phyloP scores from a whole-genome alignment of 352 stramenopile genomes.

The Ochromonadaceae sp. region DNA sequence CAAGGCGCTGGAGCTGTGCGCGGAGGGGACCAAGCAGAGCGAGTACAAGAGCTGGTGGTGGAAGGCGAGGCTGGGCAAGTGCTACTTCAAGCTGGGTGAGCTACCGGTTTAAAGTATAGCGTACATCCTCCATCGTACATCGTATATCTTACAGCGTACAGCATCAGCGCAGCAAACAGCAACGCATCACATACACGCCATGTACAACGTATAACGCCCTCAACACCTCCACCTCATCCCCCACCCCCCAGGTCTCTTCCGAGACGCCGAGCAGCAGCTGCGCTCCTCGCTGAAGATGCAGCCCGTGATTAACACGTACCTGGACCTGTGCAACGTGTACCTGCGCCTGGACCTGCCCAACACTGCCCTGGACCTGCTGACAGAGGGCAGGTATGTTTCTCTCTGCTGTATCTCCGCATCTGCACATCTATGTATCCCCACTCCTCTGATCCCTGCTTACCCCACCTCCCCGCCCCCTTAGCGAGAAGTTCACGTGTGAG shows the following conservation, averaged over 20 bases:
- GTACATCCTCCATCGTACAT: too few species aligned
- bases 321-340: slow-evolving; percentile 85
- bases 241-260: slow-evolving; percentile 52
- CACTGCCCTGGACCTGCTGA: slow-evolving; percentile 64
- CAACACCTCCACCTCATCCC: too few species aligned
- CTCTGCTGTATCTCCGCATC: slow-evolving; percentile 18
- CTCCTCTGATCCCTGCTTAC: slow-evolving; percentile 1
- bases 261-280: slow-evolving; percentile 79
- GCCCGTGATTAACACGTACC: slow-evolving; percentile 62
- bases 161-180: too few species aligned
- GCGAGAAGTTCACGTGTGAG: slow-evolving; percentile 6
- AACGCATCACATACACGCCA: too few species aligned
- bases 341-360: slow-evolving; percentile 78
- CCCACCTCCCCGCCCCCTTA: too few species aligned
- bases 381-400: slow-evolving; percentile 30
- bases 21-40: slow-evolving; percentile 48
- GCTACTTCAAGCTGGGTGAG: slow-evolving; percentile 72
- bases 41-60: slow-evolving; percentile 86
- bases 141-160: background rate
- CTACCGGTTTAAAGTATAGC: too few species aligned
- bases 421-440: background rate
- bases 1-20: slow-evolving; percentile 71
- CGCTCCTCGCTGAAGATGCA: slow-evolving; percentile 63
- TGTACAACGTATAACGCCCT: too few species aligned
- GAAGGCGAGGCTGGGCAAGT: slow-evolving; percentile 78